Percentiles rank a stretch among this genome's conserved stretches.
Evolutionary conservation across 306 rosid species (phyloP).

Genomic region (Lathyrus aphaca): DNA sequence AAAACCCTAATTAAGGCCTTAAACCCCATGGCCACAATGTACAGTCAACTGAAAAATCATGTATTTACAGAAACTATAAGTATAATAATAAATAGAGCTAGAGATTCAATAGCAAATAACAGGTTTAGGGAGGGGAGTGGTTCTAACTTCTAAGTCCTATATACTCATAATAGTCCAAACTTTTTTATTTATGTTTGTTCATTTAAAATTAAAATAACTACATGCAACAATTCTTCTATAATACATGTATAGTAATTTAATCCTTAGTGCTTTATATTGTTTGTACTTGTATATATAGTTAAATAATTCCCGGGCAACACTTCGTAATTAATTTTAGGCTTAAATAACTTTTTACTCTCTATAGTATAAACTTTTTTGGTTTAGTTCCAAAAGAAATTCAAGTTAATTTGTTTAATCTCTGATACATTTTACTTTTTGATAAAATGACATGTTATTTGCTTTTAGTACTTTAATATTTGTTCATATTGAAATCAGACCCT

Average conservation of each 20-base stretch:
- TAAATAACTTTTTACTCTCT: neutral
- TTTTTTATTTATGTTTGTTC: neutral
- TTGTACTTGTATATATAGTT: neutral
- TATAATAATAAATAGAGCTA: neutral
- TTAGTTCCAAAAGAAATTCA: neutral
- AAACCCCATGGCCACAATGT: neutral
- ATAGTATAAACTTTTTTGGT: neutral
- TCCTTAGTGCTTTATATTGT: too few relatives aligned
- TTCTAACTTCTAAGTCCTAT: neutral
- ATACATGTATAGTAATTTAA: too few relatives aligned
- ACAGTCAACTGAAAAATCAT: neutral
- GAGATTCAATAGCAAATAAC: constrained; percentile 5
- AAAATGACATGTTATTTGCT: neutral
- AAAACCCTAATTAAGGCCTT: constrained; percentile 3
- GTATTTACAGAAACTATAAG: neutral
- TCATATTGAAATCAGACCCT: neutral
- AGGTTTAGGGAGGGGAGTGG: neutral
- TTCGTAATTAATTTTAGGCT: neutral
- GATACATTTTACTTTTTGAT: neutral
- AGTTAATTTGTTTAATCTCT: neutral
- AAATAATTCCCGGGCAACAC: neutral
- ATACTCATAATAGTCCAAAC: neutral
- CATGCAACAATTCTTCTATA: too few relatives aligned
- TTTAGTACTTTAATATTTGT: neutral
- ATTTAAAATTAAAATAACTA: too few relatives aligned